A percentile compares a stretch with the other conserved stretches of the same genome.
phyloP scores from a whole-genome alignment of 208 protist species.

The Leishmania amazonensis region DNA sequence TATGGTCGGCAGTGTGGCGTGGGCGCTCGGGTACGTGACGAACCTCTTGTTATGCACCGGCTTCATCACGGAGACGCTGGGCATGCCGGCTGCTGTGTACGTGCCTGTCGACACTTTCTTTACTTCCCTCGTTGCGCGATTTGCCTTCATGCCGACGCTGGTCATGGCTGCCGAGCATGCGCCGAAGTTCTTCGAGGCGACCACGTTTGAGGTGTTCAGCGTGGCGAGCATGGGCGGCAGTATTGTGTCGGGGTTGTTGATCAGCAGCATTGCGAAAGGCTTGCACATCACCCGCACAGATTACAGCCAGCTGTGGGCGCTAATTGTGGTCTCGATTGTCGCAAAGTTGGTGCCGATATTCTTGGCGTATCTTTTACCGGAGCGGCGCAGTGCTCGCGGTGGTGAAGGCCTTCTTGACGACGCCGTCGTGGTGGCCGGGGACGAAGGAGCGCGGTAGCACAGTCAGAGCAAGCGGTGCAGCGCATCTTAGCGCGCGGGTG shows the following conservation, averaged over 20 bases:
- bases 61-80: slow-evolving; percentile 30
- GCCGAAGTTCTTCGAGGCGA: slow-evolving; percentile 52
- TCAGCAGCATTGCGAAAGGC: slow-evolving; percentile 25
- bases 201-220: slow-evolving; percentile 53
- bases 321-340: slow-evolving; percentile 35
- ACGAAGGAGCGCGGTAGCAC: background rate
- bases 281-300: slow-evolving; percentile 31
- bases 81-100: slow-evolving; percentile 32
- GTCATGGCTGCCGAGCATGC: slow-evolving; percentile 55
- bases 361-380: slow-evolving; percentile 43
- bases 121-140: slow-evolving; percentile 42
- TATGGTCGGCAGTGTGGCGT: slow-evolving; percentile 41
- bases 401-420: background rate
- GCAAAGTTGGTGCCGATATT: slow-evolving; percentile 52
- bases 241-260: slow-evolving; percentile 40
- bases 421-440: background rate
- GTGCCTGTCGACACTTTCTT: slow-evolving; percentile 56
- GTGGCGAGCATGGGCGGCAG: slow-evolving; percentile 42
- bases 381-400: slow-evolving; percentile 11
- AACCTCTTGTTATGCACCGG: slow-evolving; percentile 58
- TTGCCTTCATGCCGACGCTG: slow-evolving; percentile 63
- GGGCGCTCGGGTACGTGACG: slow-evolving; percentile 48
- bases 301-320: slow-evolving; percentile 33
- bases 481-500: background rate
- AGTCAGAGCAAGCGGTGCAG: background rate